These are phyloP conservation scores for Hericium rajendrae DNA, from an alignment of 768 basidiomycete species.

Conservation along the genomic window DNA sequence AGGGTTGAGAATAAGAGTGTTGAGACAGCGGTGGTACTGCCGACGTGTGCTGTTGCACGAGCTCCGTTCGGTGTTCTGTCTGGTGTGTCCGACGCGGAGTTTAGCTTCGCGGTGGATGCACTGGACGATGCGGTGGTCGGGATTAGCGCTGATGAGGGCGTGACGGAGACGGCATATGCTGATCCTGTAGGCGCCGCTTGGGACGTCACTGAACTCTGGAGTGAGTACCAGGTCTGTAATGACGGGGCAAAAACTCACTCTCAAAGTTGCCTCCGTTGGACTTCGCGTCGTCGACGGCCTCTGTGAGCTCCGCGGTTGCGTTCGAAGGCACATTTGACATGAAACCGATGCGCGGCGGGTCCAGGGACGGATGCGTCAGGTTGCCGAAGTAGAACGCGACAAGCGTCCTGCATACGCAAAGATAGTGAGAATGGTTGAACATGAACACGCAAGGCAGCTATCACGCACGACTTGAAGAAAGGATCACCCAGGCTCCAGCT, in stretches of 20 bases:
- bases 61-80: not conserved
- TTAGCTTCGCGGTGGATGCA: not conserved
- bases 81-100: not conserved
- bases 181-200: constrained; percentile 3
- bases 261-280: constrained; percentile 19
- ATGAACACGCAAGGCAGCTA: not conserved
- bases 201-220: constrained; percentile 1
- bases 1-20: not conserved
- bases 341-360: constrained; percentile 62
- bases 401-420: constrained; percentile 36
- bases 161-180: not conserved
- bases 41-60: not conserved
- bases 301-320: constrained; percentile 29
- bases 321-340: constrained; percentile 58
- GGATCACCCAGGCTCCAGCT: constrained; percentile 68
- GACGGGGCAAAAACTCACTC: constrained; percentile 18
- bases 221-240: not conserved
- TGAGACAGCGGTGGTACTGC: not conserved
- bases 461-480: constrained; percentile 60
- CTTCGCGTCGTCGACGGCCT: constrained; percentile 20
- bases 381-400: constrained; percentile 68
- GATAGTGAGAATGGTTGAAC: not conserved
- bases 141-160: not conserved
- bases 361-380: constrained; percentile 52
- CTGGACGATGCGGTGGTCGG: not conserved